Evolutionary conservation across 768 basidiomycete genomes (phyloP).

Genomic region (Mycena galericulata): DNA sequence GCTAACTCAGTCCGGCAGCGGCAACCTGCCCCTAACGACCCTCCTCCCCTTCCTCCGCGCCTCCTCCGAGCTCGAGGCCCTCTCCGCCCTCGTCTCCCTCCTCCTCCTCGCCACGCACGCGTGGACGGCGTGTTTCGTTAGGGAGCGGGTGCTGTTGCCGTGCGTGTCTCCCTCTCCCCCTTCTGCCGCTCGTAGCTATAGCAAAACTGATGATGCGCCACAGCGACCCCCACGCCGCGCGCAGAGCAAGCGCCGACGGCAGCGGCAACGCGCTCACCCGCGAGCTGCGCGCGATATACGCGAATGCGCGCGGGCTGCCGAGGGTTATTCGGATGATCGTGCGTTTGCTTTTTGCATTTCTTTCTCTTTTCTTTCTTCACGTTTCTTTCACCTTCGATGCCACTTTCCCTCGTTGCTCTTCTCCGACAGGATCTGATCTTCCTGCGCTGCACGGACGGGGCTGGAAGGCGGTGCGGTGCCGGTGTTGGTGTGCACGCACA

Average conservation of each 20-base stretch:
- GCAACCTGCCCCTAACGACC: constrained; percentile 80
- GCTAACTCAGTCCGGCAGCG: constrained; percentile 56
- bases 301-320: constrained; percentile 76
- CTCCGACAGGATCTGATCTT: too few species aligned
- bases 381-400: not conserved
- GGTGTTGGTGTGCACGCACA: too few species aligned
- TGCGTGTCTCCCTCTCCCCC: not conserved
- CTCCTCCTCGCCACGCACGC: constrained; percentile 77
- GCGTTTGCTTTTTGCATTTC: constrained; percentile 44
- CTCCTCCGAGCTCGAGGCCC: constrained; percentile 81
- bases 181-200: not conserved
- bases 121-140: constrained; percentile 69
- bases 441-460: too few species aligned
- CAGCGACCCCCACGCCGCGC: constrained; percentile 44
- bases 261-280: constrained; percentile 39
- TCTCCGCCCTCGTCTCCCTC: constrained; percentile 79
- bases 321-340: constrained; percentile 84
- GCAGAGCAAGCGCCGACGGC: too few species aligned
- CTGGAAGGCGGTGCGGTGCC: too few species aligned
- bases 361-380: not conserved
- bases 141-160: constrained; percentile 77
- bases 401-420: too few species aligned
- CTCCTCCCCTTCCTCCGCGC: constrained; percentile 79
- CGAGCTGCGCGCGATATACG: constrained; percentile 76
- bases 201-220: constrained; percentile 12